Evolutionary conservation across 257 asterid genomes (phyloP).

Genomic region (Petunia axillaris): DNA sequence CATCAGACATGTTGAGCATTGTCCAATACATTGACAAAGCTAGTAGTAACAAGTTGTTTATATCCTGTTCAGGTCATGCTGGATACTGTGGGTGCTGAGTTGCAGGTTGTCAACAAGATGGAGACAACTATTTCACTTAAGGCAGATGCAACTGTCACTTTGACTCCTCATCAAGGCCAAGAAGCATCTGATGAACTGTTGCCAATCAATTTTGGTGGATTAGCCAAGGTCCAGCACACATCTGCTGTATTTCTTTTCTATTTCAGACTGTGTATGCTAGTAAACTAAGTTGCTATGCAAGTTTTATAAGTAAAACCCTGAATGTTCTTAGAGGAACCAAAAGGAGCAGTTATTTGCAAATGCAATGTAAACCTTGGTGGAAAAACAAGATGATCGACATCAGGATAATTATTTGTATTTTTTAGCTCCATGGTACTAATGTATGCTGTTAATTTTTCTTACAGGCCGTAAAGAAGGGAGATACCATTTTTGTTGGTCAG

Average conservation of each 20-base stretch:
- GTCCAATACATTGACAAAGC: not conserved
- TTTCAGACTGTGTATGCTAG: not conserved
- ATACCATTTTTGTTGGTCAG: constrained; percentile 87
- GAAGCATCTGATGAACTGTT: constrained; percentile 65
- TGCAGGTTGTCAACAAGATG: constrained; percentile 70
- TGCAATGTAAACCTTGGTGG: not conserved
- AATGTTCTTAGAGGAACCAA: not conserved
- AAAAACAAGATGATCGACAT: not conserved
- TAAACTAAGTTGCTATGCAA: not conserved
- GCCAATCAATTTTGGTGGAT: constrained; percentile 73
- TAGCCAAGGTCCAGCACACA: constrained; percentile 57
- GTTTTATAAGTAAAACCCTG: not conserved
- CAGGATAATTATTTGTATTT: not conserved
- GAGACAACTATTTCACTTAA: constrained; percentile 66
- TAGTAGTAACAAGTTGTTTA: constrained; percentile 22
- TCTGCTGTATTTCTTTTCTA: not conserved
- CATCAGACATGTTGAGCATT: not conserved
- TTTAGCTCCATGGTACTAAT: not conserved
- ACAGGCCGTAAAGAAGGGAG: constrained; percentile 86
- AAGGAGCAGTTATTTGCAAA: not conserved
- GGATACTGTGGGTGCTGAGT: constrained; percentile 78
- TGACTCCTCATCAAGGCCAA: constrained; percentile 73
- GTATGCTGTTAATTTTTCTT: constrained; percentile 25
- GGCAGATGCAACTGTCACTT: constrained; percentile 60
- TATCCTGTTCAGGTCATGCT: constrained; percentile 64